Base-by-base conservation (phyloP, 108 stramenopile species). In the Skeletonema potamos region DNA sequence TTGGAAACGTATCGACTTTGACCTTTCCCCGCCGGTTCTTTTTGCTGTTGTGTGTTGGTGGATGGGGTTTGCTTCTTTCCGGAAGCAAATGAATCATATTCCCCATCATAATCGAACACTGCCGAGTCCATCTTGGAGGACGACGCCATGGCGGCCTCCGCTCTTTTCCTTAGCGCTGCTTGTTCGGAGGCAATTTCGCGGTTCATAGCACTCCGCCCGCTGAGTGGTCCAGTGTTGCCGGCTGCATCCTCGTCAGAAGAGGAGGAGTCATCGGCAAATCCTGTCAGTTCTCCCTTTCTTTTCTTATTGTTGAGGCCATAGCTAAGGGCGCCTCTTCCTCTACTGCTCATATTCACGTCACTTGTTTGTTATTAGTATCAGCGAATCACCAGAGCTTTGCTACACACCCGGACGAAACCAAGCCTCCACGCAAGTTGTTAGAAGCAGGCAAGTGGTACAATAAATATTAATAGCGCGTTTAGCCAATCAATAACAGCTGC, bases 81-180 rank as follows among this genome's bases (percentile, higher is more conserved):
- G 27, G 66, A 37, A 12, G 83, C 62, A 62, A 87, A 82, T 6
- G 77, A 70, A 43, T 91, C 88, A 32, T 89, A 91, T 26, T 82
- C 79, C n/a, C 80, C 89, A 66, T 93, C 92, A 55, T 87, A 91
- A 62, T 90, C 92, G 55, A 81, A 90, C 27, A 81, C 64, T 4
- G 27, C 56, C 8, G 63, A 30, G 43, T 82, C 84, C 22, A 57
- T 55, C 15, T 46, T 57, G 41, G 18, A 17, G 22, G 68, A 22
- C 4, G 68, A 22, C 17, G 65, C 37, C 46, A 82, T 67, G 63
- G 76, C 82, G 28, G 75, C 72, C 64, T 89, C 62, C 4, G 88
- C 88, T 58, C 88, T 72, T 76, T 81, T 62, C 17, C 89, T 68
- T 2, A 90, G 62, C 5, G 88, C 89, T n/a, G 68, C 86, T 70